Conservation (phyloP, 2,329 filamentous ascomycete genomes). For the Trichoderma breve region DNA sequence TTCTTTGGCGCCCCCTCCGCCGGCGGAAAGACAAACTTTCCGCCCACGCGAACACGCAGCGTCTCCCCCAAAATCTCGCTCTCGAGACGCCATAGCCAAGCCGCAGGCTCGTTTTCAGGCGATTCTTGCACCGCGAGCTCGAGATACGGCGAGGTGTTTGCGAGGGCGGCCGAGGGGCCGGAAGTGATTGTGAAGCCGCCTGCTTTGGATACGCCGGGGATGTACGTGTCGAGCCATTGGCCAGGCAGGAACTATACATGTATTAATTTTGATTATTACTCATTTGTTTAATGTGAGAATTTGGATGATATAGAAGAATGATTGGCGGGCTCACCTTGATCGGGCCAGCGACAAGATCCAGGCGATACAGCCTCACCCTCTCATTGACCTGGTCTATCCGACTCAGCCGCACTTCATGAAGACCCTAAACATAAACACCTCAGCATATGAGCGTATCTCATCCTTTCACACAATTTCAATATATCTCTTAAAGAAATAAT, state of each 20-base stretch:
- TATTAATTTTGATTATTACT: not conserved
- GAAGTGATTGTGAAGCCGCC: conserved; percentile 90
- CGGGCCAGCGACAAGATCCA: conserved; percentile 52
- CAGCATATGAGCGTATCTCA: not conserved
- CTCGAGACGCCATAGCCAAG: conserved; percentile 67
- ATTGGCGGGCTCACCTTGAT: conserved; percentile 44
- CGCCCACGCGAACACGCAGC: conserved; percentile 71
- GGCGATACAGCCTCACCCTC: conserved; percentile 64
- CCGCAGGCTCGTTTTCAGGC: conserved; percentile 67
- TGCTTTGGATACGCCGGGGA: conserved; percentile 65
- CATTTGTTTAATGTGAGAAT: not conserved
- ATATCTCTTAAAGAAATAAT: accelerated
- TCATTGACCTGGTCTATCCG: conserved; percentile 64
- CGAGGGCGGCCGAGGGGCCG: conserved; percentile 57
- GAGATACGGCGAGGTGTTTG: conserved; percentile 49
- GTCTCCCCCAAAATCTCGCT: conserved; percentile 56
- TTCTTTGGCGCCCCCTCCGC: conserved; percentile 32
- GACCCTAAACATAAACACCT: conserved; percentile 34
- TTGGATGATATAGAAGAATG: not conserved
- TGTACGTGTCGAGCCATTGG: conserved; percentile 84
- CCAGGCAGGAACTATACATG: conserved; percentile 67
- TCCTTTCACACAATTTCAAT: too few species aligned
- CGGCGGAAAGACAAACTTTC: conserved; percentile 78
- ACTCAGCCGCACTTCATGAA: conserved; percentile 62
- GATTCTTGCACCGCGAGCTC: conserved; percentile 78